Base-by-base conservation (phyloP, 257 asterid genomes). In the Solanum chiquidenum region DNA sequence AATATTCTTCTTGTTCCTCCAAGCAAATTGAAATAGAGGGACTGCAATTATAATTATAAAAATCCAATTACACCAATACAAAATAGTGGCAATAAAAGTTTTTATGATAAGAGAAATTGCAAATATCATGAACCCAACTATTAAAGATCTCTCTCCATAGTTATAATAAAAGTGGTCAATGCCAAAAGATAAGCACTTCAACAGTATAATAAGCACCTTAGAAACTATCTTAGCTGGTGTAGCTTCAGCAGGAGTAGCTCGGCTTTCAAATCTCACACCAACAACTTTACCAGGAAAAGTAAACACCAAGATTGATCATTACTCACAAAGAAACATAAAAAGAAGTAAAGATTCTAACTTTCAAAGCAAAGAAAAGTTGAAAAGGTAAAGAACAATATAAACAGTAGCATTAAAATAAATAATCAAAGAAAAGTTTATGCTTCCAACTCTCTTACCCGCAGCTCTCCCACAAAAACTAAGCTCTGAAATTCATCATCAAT, bases 261-360 rank as follows among this genome's bases (percentile, higher is more conserved):
- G 35, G 71, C 96, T 94, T 38, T 94, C 95, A 60, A 95, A 20
- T 79, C 91, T 92, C 25, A 96, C 98, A 76, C 99, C 98, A 23
- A 91, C 94, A 23, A 96, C 92, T 88, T 91, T 95, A 4, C 98
- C 98, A n/a, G 95, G 98, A 84, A 96, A 96, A 33, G 21, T 38
- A 73, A 49, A 13, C 58, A 10, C 27, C 42, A 37, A 40, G 9
- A 21, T 11, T 38, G 40, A 38, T 31, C 25, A 38, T 25, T 23
- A 86, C 8, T 21, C 18, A n/a, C 34, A 31, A 4, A 33, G 16
- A n/a, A 69, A n/a, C 3, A 14, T 7, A 37, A 77, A 75, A 44
- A 64, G 7, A 37, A 37, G 40, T 68, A 13, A 68, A 27, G 37
- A 68, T 27, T 68, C 37, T 5, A 68, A 68, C 20, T 29, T 27